Base-by-base conservation (phyloP, 352 stramenopile species). In the Pythium aristosporum region DNA sequence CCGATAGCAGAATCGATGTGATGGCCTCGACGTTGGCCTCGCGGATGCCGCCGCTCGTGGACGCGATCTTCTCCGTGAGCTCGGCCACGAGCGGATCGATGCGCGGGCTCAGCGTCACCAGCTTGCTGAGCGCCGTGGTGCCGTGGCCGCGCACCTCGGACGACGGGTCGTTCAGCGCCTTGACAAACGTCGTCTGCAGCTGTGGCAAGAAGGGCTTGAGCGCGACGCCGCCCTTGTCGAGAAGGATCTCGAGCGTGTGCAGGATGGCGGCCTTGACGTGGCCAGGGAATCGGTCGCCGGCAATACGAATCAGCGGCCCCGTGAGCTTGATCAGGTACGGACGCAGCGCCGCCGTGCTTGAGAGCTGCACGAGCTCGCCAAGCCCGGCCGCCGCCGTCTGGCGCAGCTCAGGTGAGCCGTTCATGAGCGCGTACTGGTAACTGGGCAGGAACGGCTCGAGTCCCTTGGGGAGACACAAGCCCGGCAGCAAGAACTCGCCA, bases 181-280 rank as follows among this genome's bases (percentile, higher is more conserved):
- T 99, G 47, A 99, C 92, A 69, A 99, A 99, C 4, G 97, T 99
- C 3, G 97, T 99, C 75, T 99, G 98, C 56, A 99, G 89, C 80
- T 99, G 98, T 23, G 98, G 97, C 57, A 99, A 80, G 76, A 99
- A 99, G n/a, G 98, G 96, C 76, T 98, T 98, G 16, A 99, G 84
- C 28, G 92, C 92, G 18, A 96, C 87, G 36, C 97, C 97, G 57
- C 96, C 97, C 79, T 99, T 99, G 36, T 78, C 80, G 36, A 99
- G 67, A 61, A 99, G 92, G 20, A 99, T 89, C 65, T 96, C 92
- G 37, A 99, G 76, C 41, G 96, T 99, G 68, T 98, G 84, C 56
- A 99, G 75, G 67, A 99, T 99, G 12, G 97, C 96, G 65, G 97
- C 92, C 82, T 99, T 99, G 41, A 99, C 96, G 58, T 96, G 91